Base-by-base conservation (phyloP, 495 filamentous ascomycete genomes). In the Penicillium angulare region DNA sequence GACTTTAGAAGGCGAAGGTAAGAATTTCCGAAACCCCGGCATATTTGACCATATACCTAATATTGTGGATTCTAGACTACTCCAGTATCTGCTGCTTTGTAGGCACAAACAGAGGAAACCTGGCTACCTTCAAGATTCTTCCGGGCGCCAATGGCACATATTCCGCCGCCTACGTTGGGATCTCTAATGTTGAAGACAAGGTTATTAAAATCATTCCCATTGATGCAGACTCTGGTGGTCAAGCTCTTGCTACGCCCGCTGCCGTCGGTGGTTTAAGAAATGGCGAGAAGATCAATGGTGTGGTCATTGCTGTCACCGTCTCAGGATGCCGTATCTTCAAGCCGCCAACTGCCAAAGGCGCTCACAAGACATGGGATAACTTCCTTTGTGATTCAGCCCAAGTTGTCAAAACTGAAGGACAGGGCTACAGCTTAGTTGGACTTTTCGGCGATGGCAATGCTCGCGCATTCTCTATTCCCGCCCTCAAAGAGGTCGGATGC, bases 31-130 rank as follows among this genome's bases (percentile, higher is more conserved):
- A n/a, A 38, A n/a, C 32, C n/a, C 5, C n/a, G 7, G 24, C 2
- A 7, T 20, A 2, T 18, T 1, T 9, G 39, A 15, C 3, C 12
- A 27, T 13, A 38, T 18, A 47, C 52, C 67, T 70, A 51, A 73
- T 41, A 7, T 5, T 41, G 24, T 31, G 20, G 10, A 40, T 22
- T 47, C 9, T 44, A 81, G 86, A 88, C 53, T 98, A 95, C 60
- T 96, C 92, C 6, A 95, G 89, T 56, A 95, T 98, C 47, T 83
- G 86, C 39, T 86, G 92, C 56, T 96, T 97, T 59, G 86, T 93
- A 3, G 93, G 95, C 8, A 97, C 92, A 0, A 91, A 86, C 57
- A 59, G 83, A 29, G 93, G 93, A 17, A 86, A 86, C 49, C 71
- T 97, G 23, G 83, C 83, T 16, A 97, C 93, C 0, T 92, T 97